Percentiles rank a stretch among this genome's conserved stretches.
Evolutionary conservation across 108 stramenopile genomes (phyloP).

Genomic region (Nannochloropsis salina): DNA sequence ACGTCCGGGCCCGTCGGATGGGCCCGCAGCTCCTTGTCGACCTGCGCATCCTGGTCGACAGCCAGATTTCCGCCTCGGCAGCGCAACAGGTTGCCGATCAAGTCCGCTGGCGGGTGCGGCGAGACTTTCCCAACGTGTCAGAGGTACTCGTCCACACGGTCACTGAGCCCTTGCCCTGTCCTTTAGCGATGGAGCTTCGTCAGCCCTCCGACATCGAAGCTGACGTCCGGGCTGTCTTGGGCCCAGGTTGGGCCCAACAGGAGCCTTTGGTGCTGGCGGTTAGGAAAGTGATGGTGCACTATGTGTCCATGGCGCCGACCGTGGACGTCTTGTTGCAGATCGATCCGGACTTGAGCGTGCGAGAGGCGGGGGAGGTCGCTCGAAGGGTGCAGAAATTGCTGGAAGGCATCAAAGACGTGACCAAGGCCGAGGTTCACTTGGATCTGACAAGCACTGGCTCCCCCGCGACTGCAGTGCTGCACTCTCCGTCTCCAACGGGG

Average conservation of each 20-base stretch:
- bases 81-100: conserved; percentile 35
- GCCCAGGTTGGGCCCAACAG: not conserved
- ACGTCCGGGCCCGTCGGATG: conserved; percentile 39
- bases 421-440: not conserved
- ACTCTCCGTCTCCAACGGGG: not conserved
- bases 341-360: not conserved
- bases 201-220: not conserved
- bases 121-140: not conserved
- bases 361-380: not conserved
- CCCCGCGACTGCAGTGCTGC: not conserved
- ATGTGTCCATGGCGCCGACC: not conserved
- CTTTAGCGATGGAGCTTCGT: not conserved
- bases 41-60: conserved; percentile 36
- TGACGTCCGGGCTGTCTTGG: not conserved
- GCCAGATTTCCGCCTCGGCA: conserved; percentile 31
- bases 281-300: not conserved
- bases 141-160: not conserved
- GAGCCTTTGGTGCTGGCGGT: conserved; percentile 16
- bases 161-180: not conserved
- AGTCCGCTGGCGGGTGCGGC: not conserved
- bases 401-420: not conserved
- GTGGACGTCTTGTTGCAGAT: conserved; percentile 7
- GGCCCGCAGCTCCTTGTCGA: conserved; percentile 43
- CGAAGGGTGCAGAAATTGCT: not conserved
- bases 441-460: conserved; percentile 17